Base-by-base conservation (phyloP, 306 rosid species). In the Vigna angularis region DNA sequence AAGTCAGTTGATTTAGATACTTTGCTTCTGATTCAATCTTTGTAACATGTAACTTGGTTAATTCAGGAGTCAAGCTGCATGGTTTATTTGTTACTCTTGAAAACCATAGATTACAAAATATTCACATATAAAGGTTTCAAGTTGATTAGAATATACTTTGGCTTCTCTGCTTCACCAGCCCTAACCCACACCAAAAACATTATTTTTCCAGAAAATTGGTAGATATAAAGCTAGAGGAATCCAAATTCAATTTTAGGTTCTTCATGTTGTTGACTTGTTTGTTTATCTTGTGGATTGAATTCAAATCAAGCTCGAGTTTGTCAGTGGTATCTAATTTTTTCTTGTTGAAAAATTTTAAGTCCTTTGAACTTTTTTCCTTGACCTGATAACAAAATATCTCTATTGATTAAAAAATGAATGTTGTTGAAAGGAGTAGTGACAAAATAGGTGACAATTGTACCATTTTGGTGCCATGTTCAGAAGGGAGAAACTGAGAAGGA, bases 11-110 rank as follows among this genome's bases (percentile, higher is more conserved):
- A 72, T 74, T 22, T 38, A 68, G 67, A 28, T 69, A 16, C 66
- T 34, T 71, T 34, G 79, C 38, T 58, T 15, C 70, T 64, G 78
- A 72, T 71, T 74, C 24, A 5, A 63, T 61, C 22, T 64, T 47
- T 65, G 34, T 74, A 49, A 36, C 36, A 63, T 40, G 4, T 66
- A 79, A 72, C 62, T 50, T 64, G 57, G 14, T 57, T 26, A 32
- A 69, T 64, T 63, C 47, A 22, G 58, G 17, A 61, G 65, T 66
- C 65, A 40, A 68, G 34, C n/a, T 51, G n/a, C 58, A 58, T 56
- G 3, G 4, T 53, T 65, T 53, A 65, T 51, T 44, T 44, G 59
- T 50, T 73, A 17, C 61, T 48, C 50, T 53, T 64, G n/a, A 73
- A 30, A 65, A 58, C 36, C 51, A 52, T 9, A 38, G 34, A 59